Evolutionary conservation across 2,329 filamentous ascomycete species (phyloP).

Genomic region (Alternaria infectoria): DNA sequence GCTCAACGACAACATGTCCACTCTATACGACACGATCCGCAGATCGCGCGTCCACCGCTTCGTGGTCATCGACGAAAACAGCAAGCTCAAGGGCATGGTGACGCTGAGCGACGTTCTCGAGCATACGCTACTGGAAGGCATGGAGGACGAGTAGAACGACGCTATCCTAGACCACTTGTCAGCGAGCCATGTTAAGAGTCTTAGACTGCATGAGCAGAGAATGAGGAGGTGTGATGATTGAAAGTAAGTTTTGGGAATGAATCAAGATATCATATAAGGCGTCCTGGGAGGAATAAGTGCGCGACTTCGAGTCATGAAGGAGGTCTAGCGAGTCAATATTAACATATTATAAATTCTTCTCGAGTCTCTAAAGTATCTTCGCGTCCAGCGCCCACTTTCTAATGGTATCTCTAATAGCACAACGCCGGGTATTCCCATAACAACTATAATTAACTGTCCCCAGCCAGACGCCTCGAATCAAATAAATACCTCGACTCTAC

Average conservation of each 20-base stretch:
- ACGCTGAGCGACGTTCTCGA: slow-evolving; percentile 96
- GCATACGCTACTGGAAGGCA: slow-evolving; percentile 85
- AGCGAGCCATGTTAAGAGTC: slow-evolving; percentile 3
- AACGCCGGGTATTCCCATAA: not conserved
- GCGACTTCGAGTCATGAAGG: not conserved
- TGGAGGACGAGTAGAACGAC: slow-evolving; percentile 55
- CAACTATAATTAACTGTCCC: not conserved
- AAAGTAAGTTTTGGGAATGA: not conserved
- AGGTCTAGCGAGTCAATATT: not conserved
- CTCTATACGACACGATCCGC: slow-evolving; percentile 95
- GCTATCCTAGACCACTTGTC: slow-evolving; percentile 3
- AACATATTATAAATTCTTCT: not conserved
- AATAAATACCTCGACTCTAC: not conserved
- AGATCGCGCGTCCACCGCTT: slow-evolving; percentile 93
- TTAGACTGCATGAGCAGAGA: not conserved
- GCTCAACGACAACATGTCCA: slow-evolving; percentile 87
- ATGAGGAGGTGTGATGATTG: slow-evolving; percentile 7
- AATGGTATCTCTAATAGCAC: not conserved
- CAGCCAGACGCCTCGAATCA: not conserved
- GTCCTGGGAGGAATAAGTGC: not conserved
- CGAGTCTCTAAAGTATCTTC: not conserved
- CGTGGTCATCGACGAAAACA: slow-evolving; percentile 90
- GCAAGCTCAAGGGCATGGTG: slow-evolving; percentile 83
- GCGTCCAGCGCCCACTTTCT: not conserved
- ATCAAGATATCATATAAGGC: not conserved